Evolutionary conservation across 73 alveolate species (phyloP), one percentile per base, ranked within the genome.

Genomic region (Durusdinium trenchii): DNA sequence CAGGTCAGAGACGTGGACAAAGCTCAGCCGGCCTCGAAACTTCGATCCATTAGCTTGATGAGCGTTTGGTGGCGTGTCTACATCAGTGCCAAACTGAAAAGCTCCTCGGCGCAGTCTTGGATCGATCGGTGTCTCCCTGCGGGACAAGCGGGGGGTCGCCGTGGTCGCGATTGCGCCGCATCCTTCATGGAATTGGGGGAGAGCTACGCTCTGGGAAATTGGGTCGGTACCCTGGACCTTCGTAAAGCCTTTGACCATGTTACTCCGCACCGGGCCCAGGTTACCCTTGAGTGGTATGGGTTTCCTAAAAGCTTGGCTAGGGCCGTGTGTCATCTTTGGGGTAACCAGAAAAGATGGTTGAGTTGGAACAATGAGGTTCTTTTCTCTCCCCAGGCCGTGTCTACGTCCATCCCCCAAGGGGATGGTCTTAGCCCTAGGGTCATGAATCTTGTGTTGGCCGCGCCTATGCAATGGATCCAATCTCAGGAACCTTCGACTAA

Each of bases 351-450:
- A 10, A 47, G 93, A 12, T 10, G 10, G 36, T 36, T 83, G 32
- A 38, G 52, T 5, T 83, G 93, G 93, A 23, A 48, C 4, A 35
- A 35, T 3, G 93, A 83, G 36, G 36, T 32, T 16, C 36, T 83
- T 6, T 18, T 46, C 35, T 32, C 30, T 32, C 47, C 51, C 43
- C 43, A 42, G 43, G 48, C 0, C 14, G 93, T 48, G 23, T 26
- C 35, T 3, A 60, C 75, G 3, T 43, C 69, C n/a, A 83, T 83
- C 73, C 93, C 93, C 10, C 93, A 83, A 83, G 93, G 93, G 12
- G 93, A 83, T n/a, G 46, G 51, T n/a, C 40, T 83, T 0, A 26
- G 73, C 35, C 93, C 93, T 0, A 48, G 48, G 14, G 93, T 83
- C 52, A 48, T 83, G 73, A 83, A 83, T 50, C 35, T 83, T 45